Percentiles rank a stretch among this genome's conserved stretches.
phyloP scores from a whole-genome alignment of 2,329 filamentous ascomycete species.

The Fonsecaea multimorphosa region DNA sequence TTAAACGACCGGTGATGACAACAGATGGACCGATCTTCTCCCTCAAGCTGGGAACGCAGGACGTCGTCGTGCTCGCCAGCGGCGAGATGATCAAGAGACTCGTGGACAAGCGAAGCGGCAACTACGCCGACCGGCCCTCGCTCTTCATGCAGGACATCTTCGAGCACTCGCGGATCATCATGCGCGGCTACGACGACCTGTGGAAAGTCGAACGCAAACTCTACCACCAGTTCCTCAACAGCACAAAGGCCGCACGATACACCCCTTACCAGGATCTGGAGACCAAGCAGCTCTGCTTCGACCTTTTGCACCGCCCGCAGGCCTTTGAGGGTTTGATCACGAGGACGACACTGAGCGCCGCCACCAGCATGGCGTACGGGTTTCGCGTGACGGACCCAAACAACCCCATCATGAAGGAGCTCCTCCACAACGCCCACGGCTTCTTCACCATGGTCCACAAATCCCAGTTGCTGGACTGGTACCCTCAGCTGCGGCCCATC shows the following conservation, averaged over 20 bases:
- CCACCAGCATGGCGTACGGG: slow-evolving; percentile 39
- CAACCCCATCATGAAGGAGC: slow-evolving; percentile 26
- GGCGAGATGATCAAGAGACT: slow-evolving; percentile 58
- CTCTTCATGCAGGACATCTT: slow-evolving; percentile 51
- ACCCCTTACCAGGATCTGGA: slow-evolving; percentile 46
- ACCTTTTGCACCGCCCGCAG: background rate
- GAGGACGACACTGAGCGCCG: slow-evolving; percentile 45
- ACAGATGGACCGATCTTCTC: slow-evolving; percentile 53
- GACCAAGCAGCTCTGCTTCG: slow-evolving; percentile 49
- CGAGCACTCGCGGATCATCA: slow-evolving; percentile 20
- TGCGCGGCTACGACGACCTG: slow-evolving; percentile 31
- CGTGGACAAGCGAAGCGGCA: slow-evolving; percentile 55
- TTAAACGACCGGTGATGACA: too few species aligned
- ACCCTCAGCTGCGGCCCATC: slow-evolving; percentile 26
- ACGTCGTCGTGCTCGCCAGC: slow-evolving; percentile 57
- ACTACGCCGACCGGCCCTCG: slow-evolving; percentile 54
- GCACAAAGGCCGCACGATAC: slow-evolving; percentile 32
- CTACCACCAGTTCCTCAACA: slow-evolving; percentile 36
- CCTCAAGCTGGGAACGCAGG: slow-evolving; percentile 57
- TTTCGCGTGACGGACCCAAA: slow-evolving; percentile 29
- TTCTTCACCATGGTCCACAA: slow-evolving; percentile 20
- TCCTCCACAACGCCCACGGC: slow-evolving; percentile 22
- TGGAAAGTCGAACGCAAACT: slow-evolving; percentile 36
- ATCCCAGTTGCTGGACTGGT: slow-evolving; percentile 22
- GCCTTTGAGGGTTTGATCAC: slow-evolving; percentile 46